Evolutionary conservation across 2,329 filamentous ascomycete genomes (phyloP).

Genomic region (Sporothrix inflata): DNA sequence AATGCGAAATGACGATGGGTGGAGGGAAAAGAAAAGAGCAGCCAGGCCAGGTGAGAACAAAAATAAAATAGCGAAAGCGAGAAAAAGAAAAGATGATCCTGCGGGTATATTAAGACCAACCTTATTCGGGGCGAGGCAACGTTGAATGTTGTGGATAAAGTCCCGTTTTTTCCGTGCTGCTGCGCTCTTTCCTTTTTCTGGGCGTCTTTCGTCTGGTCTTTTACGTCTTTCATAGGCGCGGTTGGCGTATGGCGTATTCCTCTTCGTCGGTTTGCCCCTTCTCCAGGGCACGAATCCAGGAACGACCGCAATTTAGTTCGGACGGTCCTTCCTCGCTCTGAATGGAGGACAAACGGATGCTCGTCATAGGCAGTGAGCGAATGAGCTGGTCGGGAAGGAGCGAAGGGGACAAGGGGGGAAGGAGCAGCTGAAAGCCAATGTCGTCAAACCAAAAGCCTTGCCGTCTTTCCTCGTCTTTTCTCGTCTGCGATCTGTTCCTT

Average conservation of each 20-base stretch:
- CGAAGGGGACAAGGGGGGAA: not conserved
- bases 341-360: conserved; percentile 8
- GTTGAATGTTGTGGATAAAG: conserved; percentile 17
- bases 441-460: not conserved
- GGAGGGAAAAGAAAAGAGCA: not conserved
- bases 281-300: conserved; percentile 4
- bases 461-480: too few relatives aligned
- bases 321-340: not conserved
- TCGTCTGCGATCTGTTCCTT: too few relatives aligned
- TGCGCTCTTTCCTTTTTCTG: conserved; percentile 1
- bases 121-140: conserved; percentile 5
- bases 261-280: conserved; percentile 5
- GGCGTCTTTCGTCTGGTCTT: conserved; percentile 9
- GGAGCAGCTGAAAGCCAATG: not conserved
- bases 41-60: not conserved
- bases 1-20: conserved; percentile 9
- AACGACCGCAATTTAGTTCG: conserved; percentile 13
- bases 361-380: not conserved
- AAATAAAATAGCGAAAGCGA: not conserved
- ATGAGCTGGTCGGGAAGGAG: not conserved
- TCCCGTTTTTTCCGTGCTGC: not conserved
- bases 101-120: conserved; percentile 13
- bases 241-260: not conserved
- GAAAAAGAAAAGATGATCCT: conserved; percentile 4
- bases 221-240: not conserved